Evolutionary conservation across 1,284 basidiomycete genomes (phyloP), one percentile per base, ranked within the genome.

Genomic region (Sporisorium sorghi): DNA sequence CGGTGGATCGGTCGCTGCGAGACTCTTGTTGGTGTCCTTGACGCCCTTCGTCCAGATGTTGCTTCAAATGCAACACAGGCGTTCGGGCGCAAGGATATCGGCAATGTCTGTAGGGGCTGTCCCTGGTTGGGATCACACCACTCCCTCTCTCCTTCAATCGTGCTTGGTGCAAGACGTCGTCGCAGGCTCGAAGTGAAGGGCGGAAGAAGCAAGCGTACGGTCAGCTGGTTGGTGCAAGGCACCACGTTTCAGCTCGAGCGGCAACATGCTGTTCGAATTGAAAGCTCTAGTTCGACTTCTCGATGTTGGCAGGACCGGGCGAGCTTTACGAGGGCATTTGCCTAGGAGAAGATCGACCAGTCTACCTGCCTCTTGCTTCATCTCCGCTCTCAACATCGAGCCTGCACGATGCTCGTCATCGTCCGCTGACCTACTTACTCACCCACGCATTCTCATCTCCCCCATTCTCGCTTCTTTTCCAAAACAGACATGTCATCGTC

Each of bases 401-500:
- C n/a, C 43, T 43, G 60, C 49, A 46, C 56, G 47, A 49, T 49
- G 53, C 57, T 60, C 47, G 44, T 12, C 50, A 48, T 57, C 42
- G 32, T 39, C 40, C 23, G 50, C 68, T 65, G 51, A 57, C 60
- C n/a, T 55, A 48, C 62, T 49, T 53, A 63, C 60, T 47, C 52
- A 49, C 50, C 49, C 37, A 37, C 30, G 19, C 40, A 21, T 43
- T 19, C 9, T 21, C 51, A 6, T 48, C 12, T 32, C 14, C 14
- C n/a, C 21, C n/a, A 23, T 15, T 47, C 40, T 35, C 9, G 5
- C 19, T 5, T 32, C 5, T 48, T 26, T 19, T 14, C 26, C 26
- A n/a, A 37, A 23, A 70, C 73, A 83, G 82, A 83, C 77, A 83
- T 83, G 82, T 82, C 80, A 21, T 82, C 80, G 15, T 83, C 81